Conservation (phyloP, 1,284 basidiomycete genomes). For the Tilletia walkeri region DNA sequence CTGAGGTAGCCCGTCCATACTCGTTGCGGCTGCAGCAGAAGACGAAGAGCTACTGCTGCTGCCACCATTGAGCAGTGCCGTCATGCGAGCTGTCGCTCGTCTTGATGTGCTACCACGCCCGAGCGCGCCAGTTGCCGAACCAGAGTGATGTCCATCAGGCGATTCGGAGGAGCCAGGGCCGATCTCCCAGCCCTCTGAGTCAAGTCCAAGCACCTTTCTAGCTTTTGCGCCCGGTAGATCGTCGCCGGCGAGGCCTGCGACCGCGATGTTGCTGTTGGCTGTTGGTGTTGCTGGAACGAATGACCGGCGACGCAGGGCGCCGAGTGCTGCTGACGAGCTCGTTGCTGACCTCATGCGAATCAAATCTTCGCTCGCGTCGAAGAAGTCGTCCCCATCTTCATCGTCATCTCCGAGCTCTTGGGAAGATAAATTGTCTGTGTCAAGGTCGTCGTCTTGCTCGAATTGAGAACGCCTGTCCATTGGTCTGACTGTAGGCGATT, state of each 20-base stretch:
- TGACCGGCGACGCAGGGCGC: background rate
- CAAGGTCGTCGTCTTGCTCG: conserved; percentile 1
- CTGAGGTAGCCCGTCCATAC: conserved; percentile 7
- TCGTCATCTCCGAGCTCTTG: background rate
- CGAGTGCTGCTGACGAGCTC: background rate
- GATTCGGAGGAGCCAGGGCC: conserved; percentile 12
- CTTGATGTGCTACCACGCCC: background rate
- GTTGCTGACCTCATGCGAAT: background rate
- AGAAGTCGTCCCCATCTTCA: background rate
- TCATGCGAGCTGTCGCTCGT: background rate
- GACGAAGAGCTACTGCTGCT: background rate
- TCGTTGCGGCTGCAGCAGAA: background rate
- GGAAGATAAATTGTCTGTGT: too few relatives aligned
- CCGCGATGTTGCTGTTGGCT: background rate
- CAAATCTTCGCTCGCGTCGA: background rate
- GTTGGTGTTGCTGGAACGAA: background rate
- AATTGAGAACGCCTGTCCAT: background rate
- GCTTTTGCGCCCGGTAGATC: conserved; percentile 21
- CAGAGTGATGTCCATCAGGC: too few relatives aligned
- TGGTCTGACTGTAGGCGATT: background rate
- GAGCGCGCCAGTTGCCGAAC: too few relatives aligned
- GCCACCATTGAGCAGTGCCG: conserved; percentile 9
- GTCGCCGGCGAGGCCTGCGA: conserved; percentile 9
- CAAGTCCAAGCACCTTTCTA: conserved; percentile 20
- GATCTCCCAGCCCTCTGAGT: conserved; percentile 18